Percentiles rank a stretch among this genome's conserved stretches.
These are phyloP conservation scores for Brassica balearica DNA, from an alignment of 441 rosid genomes.

Conservation along the genomic window DNA sequence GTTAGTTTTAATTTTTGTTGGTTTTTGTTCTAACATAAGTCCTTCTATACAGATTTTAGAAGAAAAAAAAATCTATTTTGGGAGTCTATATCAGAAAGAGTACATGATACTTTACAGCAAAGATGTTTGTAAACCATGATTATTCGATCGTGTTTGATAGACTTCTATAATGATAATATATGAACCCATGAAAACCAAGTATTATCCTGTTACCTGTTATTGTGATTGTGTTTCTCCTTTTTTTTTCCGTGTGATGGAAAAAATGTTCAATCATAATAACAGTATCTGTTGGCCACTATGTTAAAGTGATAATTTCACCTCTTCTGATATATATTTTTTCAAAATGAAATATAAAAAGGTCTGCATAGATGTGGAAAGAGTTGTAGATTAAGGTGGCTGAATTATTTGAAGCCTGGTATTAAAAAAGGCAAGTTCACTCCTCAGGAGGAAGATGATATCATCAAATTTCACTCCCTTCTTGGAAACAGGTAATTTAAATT, in stretches of 20 bases:
- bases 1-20: not conserved
- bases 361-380: slow-evolving; percentile 64
- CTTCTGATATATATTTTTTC: not conserved
- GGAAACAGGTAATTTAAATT: slow-evolving; percentile 58
- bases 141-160: not conserved
- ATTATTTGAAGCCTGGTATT: slow-evolving; percentile 65
- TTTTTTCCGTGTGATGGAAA: slow-evolving; percentile 17
- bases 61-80: not conserved
- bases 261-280: not conserved
- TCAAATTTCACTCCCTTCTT: slow-evolving; percentile 54
- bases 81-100: not conserved
- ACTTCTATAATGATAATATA: not conserved
- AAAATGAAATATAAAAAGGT: slow-evolving; percentile 39
- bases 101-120: not conserved
- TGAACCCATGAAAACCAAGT: slow-evolving; percentile 13
- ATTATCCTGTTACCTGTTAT: not conserved
- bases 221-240: not conserved
- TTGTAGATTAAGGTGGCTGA: slow-evolving; percentile 66
- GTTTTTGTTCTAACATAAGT: not conserved
- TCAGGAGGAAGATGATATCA: slow-evolving; percentile 56
- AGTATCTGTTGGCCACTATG: slow-evolving; percentile 24
- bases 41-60: not conserved
- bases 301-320: not conserved
- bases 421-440: slow-evolving; percentile 62
- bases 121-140: slow-evolving; percentile 8